Evolutionary conservation across 768 basidiomycete genomes (phyloP), one percentile per base, ranked within the genome.

Genomic region (Crassisporium funariophilum): DNA sequence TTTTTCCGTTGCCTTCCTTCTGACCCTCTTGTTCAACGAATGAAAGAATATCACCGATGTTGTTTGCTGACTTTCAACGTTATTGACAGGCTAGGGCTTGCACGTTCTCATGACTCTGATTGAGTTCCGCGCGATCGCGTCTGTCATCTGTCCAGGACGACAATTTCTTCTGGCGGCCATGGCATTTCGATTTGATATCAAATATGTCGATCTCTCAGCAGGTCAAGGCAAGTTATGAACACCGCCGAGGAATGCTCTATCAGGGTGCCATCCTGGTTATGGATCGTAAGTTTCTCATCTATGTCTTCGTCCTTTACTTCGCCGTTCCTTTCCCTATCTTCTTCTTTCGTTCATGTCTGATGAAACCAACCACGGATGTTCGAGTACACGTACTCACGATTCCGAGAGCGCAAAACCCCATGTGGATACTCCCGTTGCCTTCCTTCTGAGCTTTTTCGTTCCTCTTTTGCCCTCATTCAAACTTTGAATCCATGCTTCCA

Each of bases 401-500:
- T 55, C 61, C 58, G 61, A 62, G 61, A 57, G 61, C 59, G 59
- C 59, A 61, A 67, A 71, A 66, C 54, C 56, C 58, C 63, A 57
- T 79, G 81, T 81, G 79, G 81, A 83, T 73, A 52, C 44, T 71
- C 77, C 76, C 79, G 78, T 79, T 82, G 79, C 78, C 80, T 82
- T 81, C 77, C 76, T 82, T 75, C 77, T 78, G 76, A 81, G 46
- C 48, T 42, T 47, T 44, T 6, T 23, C 20, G 13, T 44, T n/a
- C 39, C 37, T 36, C 37, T 48, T 11, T 4, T 11, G 31, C 42
- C 49, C 41, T 58, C 69, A 45, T 20, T 47, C 22, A 17, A 19
- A 4, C 17, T 47, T 40, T 17, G 15, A 27, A 21, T 25, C 25
- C 23, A 36, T 38, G n/a, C 21, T 49, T 43, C 19, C 34, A 46